Evolutionary conservation across 345 rosid species (phyloP).

Genomic region (Eucalyptus regnans): DNA sequence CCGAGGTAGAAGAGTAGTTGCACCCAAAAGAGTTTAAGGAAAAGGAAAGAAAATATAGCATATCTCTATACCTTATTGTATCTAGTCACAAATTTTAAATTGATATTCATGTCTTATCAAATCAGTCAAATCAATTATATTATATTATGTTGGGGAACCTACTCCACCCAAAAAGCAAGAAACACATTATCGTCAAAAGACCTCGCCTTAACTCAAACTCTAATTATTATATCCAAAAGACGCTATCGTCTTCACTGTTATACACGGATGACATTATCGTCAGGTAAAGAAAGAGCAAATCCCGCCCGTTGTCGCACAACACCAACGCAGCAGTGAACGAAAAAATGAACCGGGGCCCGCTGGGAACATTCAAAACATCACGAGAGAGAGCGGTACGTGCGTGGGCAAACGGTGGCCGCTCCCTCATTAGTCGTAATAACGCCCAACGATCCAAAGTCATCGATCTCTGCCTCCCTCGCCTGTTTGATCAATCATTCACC

Average conservation of each 20-base stretch:
- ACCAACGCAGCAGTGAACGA: neutral
- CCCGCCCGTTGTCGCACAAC: neutral
- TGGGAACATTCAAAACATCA: neutral
- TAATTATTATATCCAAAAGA: neutral
- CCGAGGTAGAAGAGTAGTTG: neutral
- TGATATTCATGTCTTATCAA: neutral
- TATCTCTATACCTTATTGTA: neutral
- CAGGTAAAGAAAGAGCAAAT: neutral
- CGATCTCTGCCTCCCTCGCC: neutral
- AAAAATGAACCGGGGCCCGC: neutral
- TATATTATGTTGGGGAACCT: neutral
- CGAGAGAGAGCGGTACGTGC: neutral
- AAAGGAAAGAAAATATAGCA: too few relatives aligned
- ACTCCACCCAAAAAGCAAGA: neutral
- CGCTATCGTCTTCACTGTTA: neutral
- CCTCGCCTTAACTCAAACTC: too few relatives aligned
- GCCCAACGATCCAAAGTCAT: neutral
- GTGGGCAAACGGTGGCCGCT: neutral
- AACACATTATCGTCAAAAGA: too few relatives aligned
- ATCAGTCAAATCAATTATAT: neutral
- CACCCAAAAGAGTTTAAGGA: neutral
- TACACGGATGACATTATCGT: neutral
- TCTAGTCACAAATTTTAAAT: neutral
- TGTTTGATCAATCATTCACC: neutral
- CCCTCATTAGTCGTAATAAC: neutral